Base-by-base conservation (phyloP, 1,284 basidiomycete species). In the Ustilago nuda region DNA sequence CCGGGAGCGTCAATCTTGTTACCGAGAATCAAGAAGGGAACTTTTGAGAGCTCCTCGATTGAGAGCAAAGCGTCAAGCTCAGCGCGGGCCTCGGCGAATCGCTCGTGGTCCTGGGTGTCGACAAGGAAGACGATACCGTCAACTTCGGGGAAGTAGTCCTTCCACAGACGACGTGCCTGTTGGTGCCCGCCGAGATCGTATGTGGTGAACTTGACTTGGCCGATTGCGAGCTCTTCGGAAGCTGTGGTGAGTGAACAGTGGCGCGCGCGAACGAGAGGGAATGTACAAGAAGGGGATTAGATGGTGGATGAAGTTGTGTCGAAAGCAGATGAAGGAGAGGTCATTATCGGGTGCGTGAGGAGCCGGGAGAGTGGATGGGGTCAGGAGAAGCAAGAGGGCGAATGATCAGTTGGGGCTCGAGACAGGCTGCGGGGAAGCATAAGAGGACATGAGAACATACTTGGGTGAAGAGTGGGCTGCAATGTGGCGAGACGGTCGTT, bases 1-100 rank as follows among this genome's bases (percentile, higher is more conserved):
- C 95, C 94, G 6, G 92, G 91, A n/a, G 95, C 95, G 84, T 99
- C 97, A 84, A 99, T 99, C 91, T 99, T 99, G 91, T 99, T 99
- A 58, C 97, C 97, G 64, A 99, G 92, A 72, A 99, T 92, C 67
- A 99, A 91, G 92, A 99, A 99, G 61, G 97, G 97, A 37, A 99
- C 97, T 87, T 94, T 96, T 81, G 91, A 89, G 46, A 86, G 81
- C 70, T 84, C 83, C 76, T 99, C 96, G 83, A 99, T 99, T 50
- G 92, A 91, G 55, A 97, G 91, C 65, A 99, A 91, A 9, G 94
- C 92, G 86, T 99, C 97, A 54, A 99, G 91, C 88, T 99, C 97
- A 12, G 93, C 94, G 87, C 98, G 98, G 72, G 93, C 94, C 88
- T 99, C 97, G 8, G 92, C 87, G 87, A 99, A 97, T 56, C 97